A percentile compares a stretch with the other conserved stretches of the same genome.
phyloP scores from a whole-genome alignment of 2,329 filamentous ascomycete genomes.

The Fonsecaea erecta region DNA sequence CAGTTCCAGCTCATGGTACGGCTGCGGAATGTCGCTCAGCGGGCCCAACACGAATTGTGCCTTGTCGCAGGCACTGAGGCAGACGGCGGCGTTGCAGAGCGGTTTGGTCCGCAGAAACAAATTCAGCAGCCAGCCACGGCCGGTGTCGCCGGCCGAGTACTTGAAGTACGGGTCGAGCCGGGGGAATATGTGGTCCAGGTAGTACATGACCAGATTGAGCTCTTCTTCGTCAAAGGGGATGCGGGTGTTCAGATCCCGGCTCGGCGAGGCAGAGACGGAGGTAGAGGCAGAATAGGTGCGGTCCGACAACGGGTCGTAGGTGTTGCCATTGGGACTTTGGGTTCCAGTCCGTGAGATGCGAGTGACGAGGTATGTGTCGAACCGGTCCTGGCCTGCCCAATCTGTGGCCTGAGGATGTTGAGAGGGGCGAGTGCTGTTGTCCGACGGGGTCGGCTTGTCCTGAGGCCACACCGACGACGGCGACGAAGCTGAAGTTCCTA shows the following conservation, averaged over 20 bases:
- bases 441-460: not conserved
- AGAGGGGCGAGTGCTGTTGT: not conserved
- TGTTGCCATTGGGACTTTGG: not conserved
- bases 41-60: constrained; percentile 12
- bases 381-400: not conserved
- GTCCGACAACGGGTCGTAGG: not conserved
- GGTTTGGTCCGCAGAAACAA: constrained; percentile 11
- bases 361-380: not conserved
- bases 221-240: constrained; percentile 1
- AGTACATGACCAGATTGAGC: constrained; percentile 8
- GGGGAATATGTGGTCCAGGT: constrained; percentile 10
- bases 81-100: constrained; percentile 12
- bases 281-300: no score
- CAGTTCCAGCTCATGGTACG: constrained; percentile 14
- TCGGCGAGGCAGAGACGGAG: not conserved
- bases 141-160: constrained; percentile 2
- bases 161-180: constrained; percentile 1
- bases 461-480: not conserved
- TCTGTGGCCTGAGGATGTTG: not conserved
- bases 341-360: not conserved
- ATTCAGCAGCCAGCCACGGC: constrained; percentile 16
- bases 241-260: not conserved
- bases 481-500: no score
- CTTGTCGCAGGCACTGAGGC: constrained; percentile 18
- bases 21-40: constrained; percentile 11